Evolutionary conservation across 169 alveolate genomes (phyloP).

Genomic region (Plasmodium reichenowi): DNA sequence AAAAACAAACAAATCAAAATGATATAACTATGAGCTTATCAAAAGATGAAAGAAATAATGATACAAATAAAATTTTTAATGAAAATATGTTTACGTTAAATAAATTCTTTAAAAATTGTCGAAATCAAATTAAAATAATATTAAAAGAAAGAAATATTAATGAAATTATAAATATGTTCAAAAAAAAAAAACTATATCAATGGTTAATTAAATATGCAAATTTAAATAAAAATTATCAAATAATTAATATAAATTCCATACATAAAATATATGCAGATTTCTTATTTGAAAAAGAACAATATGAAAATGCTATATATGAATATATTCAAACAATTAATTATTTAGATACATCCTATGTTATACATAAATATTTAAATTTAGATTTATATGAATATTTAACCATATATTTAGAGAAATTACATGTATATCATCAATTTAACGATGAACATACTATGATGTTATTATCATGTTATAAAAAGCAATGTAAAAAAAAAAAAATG

Average conservation of each 20-base stretch:
- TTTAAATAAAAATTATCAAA: slow-evolving; percentile 46
- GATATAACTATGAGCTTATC: background rate
- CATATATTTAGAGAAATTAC: slow-evolving; percentile 63
- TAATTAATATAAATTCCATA: slow-evolving; percentile 19
- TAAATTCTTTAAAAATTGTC: slow-evolving; percentile 37
- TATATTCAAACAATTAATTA: slow-evolving; percentile 53
- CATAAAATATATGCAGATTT: slow-evolving; percentile 68
- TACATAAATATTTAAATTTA: slow-evolving; percentile 66
- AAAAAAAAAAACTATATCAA: slow-evolving; percentile 53
- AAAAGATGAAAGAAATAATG: slow-evolving; percentile 10
- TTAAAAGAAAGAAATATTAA: slow-evolving; percentile 61
- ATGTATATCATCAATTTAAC: slow-evolving; percentile 32
- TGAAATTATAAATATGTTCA: slow-evolving; percentile 60
- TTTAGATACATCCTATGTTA: slow-evolving; percentile 57
- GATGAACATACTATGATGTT: slow-evolving; percentile 74
- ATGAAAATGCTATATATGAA: slow-evolving; percentile 47
- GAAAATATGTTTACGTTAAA: slow-evolving; percentile 34
- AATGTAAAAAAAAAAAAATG: slow-evolving; percentile 62
- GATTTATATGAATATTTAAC: slow-evolving; percentile 71
- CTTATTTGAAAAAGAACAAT: slow-evolving; percentile 65
- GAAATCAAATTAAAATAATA: slow-evolving; percentile 57
- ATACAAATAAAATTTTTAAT: slow-evolving; percentile 17
- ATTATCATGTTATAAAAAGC: slow-evolving; percentile 55
- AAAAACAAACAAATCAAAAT: slow-evolving; percentile 15
- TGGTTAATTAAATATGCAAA: slow-evolving; percentile 53